A percentile compares a stretch with the other conserved stretches of the same genome.
Conservation (phyloP, 352 stramenopile species). For the Thalassiosira mediterranea region DNA sequence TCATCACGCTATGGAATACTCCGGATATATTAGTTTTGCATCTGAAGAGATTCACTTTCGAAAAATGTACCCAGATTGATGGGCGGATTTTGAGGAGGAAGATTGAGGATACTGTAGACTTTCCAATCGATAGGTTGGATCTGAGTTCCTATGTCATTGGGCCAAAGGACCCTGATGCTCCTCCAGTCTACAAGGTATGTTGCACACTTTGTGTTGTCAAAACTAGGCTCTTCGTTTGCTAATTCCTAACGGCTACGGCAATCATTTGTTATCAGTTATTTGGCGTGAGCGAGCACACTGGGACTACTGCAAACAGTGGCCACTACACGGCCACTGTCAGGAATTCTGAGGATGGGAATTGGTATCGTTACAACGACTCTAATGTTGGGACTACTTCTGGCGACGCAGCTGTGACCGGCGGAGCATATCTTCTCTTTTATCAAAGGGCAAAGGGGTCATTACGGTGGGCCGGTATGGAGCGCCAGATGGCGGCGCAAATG, state of each 20-base stretch:
- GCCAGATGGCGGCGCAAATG: constrained; percentile 58
- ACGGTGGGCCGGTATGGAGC: constrained; percentile 78
- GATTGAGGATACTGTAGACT: constrained; percentile 94
- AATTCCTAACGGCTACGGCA: neutral
- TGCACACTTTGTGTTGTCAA: neutral
- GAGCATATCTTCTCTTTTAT: constrained; percentile 82
- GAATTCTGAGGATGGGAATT: constrained; percentile 78
- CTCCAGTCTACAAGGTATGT: constrained; percentile 76
- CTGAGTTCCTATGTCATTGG: constrained; percentile 90
- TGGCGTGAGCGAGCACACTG: constrained; percentile 78
- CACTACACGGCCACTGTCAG: constrained; percentile 82
- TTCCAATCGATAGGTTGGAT: constrained; percentile 91
- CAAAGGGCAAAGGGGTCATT: constrained; percentile 64
- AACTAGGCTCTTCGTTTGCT: neutral
- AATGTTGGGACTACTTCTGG: constrained; percentile 73
- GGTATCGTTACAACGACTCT: constrained; percentile 81
- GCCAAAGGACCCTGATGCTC: constrained; percentile 73
- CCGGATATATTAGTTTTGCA: constrained; percentile 97
- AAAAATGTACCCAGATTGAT: constrained; percentile 87
- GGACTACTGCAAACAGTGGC: constrained; percentile 75
- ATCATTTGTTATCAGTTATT: constrained; percentile 47
- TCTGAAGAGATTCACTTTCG: constrained; percentile 98
- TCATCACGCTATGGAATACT: constrained; percentile 96
- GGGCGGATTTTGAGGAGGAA: constrained; percentile 92
- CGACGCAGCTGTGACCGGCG: constrained; percentile 70